A percentile compares a stretch with the other conserved stretches of the same genome.
These are phyloP conservation scores for Gynochthodes officinalis DNA, from an alignment of 257 asterid species.

Conservation along the genomic window DNA sequence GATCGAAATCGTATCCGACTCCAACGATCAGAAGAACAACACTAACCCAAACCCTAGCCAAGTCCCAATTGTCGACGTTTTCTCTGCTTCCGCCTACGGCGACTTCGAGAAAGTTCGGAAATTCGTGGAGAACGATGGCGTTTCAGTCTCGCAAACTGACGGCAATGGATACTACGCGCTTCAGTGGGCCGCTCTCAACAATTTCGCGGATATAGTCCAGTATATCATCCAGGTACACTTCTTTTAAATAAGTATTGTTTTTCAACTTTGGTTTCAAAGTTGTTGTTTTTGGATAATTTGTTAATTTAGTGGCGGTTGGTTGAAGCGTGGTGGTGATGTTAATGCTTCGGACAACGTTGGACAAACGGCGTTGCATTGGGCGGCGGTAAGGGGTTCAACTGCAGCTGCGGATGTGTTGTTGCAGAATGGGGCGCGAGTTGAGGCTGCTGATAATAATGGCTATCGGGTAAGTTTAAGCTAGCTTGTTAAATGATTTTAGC, in stretches of 20 bases:
- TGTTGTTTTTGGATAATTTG: neutral
- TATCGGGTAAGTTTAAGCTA: slow-evolving; percentile 60
- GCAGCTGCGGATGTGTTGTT: slow-evolving; percentile 82
- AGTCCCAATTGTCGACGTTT: slow-evolving; percentile 56
- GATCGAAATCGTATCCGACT: slow-evolving; percentile 77
- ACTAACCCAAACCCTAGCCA: slow-evolving; percentile 51
- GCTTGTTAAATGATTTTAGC: neutral
- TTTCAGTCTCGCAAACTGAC: slow-evolving; percentile 65
- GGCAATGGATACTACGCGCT: slow-evolving; percentile 82
- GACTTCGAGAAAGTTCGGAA: slow-evolving; percentile 74
- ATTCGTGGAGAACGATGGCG: slow-evolving; percentile 74
- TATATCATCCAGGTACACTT: slow-evolving; percentile 68
- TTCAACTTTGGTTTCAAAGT: slow-evolving; percentile 16
- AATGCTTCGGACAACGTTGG: slow-evolving; percentile 67
- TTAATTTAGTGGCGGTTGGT: neutral
- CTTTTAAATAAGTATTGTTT: neutral
- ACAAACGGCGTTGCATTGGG: slow-evolving; percentile 97
- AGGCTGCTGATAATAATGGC: slow-evolving; percentile 75
- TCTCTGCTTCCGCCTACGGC: slow-evolving; percentile 87
- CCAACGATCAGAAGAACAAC: slow-evolving; percentile 46
- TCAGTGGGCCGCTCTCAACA: slow-evolving; percentile 98
- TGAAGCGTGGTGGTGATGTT: slow-evolving; percentile 80
- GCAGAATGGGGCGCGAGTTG: slow-evolving; percentile 92
- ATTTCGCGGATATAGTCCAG: slow-evolving; percentile 57
- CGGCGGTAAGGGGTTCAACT: slow-evolving; percentile 87